Base-by-base conservation (phyloP, 2,329 filamentous ascomycete species). In the Talaromyces sp. region DNA sequence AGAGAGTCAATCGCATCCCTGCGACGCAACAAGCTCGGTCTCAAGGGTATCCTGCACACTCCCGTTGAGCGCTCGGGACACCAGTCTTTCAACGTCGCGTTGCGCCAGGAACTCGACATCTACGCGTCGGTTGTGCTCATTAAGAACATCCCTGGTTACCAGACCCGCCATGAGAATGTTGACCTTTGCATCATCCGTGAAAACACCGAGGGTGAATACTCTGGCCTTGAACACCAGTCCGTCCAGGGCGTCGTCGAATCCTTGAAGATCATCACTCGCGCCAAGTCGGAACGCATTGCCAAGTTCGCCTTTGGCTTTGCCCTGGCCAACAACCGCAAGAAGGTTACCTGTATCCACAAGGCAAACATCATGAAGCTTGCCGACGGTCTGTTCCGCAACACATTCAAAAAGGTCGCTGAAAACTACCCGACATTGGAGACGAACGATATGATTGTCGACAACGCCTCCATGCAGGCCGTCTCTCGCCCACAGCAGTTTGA, bases 301-400 rank as follows among this genome's bases (percentile, higher is more conserved):
- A 96, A 96, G 82, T 99, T 99, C 76, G 95, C 95, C 68, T 98
- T 98, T 79, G 89, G 90, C 76, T 99, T 99, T 75, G 95, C 95
- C 63, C 89, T 98, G 63, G 95, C 95, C 80, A 99, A 99, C 86
- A 94, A 96, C 87, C 88, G 95, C 77, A 94, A 96, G 86, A 98
- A 98, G 90, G 92, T 99, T 62, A 98, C 95, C 69, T 97, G 94
- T 84, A 98, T 99, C 77, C 95, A 99, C 89, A 99, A 99, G 87
- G 95, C 95, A 82, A 99, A 99, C 86, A 99, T 99, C 84, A 99
- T 99, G 95, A 99, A 99, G 87, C 86, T 99, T 63, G 94, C 93
- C 78, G 95, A 99, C 72, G 95, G 95, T 81, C 90, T 99, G 62
- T 99, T 99, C 91, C 90, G 95, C 78, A 94, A 89, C 83, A 98